Percentiles rank a stretch among this genome's conserved stretches.
These are phyloP conservation scores for Takakia lepidozioides DNA, from an alignment of 225 moss, liverwort and hornwort genomes.

Conservation along the genomic window DNA sequence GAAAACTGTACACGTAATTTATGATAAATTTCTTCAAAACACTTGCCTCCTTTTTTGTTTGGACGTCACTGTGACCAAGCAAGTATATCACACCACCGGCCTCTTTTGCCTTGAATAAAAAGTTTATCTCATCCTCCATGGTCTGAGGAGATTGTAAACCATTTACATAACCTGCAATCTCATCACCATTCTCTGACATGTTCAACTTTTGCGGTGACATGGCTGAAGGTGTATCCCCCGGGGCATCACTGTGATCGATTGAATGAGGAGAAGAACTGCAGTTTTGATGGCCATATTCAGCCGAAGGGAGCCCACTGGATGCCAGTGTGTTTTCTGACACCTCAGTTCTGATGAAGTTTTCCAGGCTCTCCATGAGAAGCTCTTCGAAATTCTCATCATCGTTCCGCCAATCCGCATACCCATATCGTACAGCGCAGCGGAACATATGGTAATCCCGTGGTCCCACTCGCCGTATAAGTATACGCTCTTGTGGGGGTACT, in stretches of 20 bases:
- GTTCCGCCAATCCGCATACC: conserved; percentile 23
- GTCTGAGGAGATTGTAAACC: not conserved
- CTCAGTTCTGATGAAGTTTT: conserved; percentile 19
- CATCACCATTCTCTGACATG: conserved; percentile 1
- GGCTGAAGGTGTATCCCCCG: too few relatives aligned
- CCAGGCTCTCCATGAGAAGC: conserved; percentile 20
- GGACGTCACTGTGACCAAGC: conserved; percentile 25
- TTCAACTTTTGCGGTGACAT: too few relatives aligned
- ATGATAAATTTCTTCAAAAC: conserved; percentile 25
- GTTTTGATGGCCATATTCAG: too few relatives aligned
- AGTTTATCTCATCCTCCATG: conserved; percentile 16
- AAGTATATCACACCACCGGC: conserved; percentile 40
- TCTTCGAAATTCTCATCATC: conserved; percentile 17
- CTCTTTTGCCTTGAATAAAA: conserved; percentile 17
- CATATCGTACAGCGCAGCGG: conserved; percentile 43
- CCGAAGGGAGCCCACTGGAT: too few relatives aligned
- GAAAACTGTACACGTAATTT: conserved; percentile 13
- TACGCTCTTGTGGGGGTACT: conserved; percentile 16
- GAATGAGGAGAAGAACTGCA: too few relatives aligned
- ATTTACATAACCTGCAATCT: not conserved
- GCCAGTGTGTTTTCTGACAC: too few relatives aligned
- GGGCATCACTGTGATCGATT: too few relatives aligned
- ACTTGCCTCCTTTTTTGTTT: conserved; percentile 16
- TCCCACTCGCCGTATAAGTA: conserved; percentile 18
- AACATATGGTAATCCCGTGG: conserved; percentile 20